Evolutionary conservation across 2,329 filamentous ascomycete species (phyloP).

Genomic region (Nannizzia gypsea): DNA sequence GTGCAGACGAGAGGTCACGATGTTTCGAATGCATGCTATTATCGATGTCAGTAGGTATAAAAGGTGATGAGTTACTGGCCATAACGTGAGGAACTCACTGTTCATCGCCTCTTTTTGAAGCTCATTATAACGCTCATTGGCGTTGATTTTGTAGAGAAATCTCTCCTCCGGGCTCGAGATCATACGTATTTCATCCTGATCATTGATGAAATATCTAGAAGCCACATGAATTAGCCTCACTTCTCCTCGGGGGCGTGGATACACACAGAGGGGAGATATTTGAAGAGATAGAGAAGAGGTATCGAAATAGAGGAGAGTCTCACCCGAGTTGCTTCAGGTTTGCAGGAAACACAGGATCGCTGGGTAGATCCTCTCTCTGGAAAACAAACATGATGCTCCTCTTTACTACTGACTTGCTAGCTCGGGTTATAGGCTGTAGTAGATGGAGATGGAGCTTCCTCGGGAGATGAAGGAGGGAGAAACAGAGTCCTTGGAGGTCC

Average conservation of each 20-base stretch:
- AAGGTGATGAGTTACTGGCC: not conserved
- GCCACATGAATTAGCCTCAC: not conserved
- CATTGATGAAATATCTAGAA: constrained; percentile 64
- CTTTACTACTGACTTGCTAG: not conserved
- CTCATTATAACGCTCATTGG: constrained; percentile 65
- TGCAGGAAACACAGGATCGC: constrained; percentile 53
- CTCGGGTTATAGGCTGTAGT: constrained; percentile 5
- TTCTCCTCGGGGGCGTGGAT: not conserved
- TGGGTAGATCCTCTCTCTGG: constrained; percentile 54
- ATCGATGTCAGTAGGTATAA: not conserved
- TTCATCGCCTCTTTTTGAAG: constrained; percentile 65
- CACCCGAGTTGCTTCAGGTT: constrained; percentile 64
- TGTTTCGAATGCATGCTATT: constrained; percentile 49
- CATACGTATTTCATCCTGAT: constrained; percentile 60
- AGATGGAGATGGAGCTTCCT: not conserved
- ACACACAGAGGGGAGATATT: not conserved
- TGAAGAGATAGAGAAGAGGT: not conserved
- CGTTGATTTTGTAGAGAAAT: constrained; percentile 63
- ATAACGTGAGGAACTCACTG: constrained; percentile 36
- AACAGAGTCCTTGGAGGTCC: not conserved
- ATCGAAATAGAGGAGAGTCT: not conserved
- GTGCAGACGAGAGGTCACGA: constrained; percentile 52
- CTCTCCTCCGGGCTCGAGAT: constrained; percentile 55
- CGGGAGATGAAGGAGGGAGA: not conserved
- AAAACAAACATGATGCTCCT: constrained; percentile 60